These are phyloP conservation scores for Komagataella pseudopastoris DNA, from an alignment of 805 yeast species.

Conservation along the genomic window DNA sequence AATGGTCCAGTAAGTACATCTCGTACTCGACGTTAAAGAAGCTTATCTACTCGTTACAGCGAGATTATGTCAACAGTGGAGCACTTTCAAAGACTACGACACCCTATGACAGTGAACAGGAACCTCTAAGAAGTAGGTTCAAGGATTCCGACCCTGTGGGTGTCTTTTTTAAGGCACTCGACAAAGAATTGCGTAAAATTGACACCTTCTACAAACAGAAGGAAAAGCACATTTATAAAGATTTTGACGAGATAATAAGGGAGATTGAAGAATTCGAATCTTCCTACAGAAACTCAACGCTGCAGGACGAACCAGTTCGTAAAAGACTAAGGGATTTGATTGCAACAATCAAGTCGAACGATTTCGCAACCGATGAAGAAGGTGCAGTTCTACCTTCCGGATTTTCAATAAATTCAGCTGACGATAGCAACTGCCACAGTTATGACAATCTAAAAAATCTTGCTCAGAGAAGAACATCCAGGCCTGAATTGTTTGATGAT, in stretches of 20 bases:
- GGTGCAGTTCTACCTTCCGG: background rate
- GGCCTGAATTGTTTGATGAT: conserved; percentile 17
- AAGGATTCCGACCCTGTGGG: conserved; percentile 33
- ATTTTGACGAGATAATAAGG: conserved; percentile 39
- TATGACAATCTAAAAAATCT: background rate
- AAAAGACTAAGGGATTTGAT: conserved; percentile 1
- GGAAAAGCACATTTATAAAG: conserved; percentile 41
- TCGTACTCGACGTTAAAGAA: conserved; percentile 83
- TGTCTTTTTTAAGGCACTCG: conserved; percentile 60
- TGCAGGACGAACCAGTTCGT: background rate
- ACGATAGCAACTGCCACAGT: background rate
- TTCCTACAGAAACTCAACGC: conserved; percentile 11
- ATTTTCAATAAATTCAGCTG: background rate
- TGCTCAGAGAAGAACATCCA: background rate
- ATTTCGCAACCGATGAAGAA: background rate
- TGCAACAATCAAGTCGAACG: background rate
- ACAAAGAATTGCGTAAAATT: conserved; percentile 63
- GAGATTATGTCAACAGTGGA: conserved; percentile 28
- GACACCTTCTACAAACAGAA: conserved; percentile 61
- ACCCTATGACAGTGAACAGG: conserved; percentile 11
- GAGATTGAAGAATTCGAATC: conserved; percentile 53
- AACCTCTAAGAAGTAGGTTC: conserved; percentile 14
- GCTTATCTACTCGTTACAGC: conserved; percentile 69
- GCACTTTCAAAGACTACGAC: conserved; percentile 13
- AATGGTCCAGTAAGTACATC: conserved; percentile 88